A percentile compares a stretch with the other conserved stretches of the same genome.
phyloP scores from a whole-genome alignment of 108 stramenopile species.

The Fragilaria crotonensis region DNA sequence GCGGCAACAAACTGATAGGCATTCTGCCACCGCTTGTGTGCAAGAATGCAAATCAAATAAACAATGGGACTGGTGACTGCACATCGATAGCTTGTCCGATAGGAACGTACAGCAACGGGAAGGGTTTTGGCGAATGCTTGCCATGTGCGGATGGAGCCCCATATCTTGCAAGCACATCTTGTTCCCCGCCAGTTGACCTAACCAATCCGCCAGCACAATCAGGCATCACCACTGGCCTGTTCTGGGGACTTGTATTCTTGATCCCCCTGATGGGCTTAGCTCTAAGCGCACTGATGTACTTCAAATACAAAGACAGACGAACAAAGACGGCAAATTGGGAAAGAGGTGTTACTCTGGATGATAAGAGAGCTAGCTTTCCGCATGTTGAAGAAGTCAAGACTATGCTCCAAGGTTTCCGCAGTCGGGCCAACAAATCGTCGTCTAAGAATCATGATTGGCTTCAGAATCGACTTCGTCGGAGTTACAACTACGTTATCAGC shows the following conservation, averaged over 20 bases:
- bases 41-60: conserved; percentile 31
- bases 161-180: conserved; percentile 1
- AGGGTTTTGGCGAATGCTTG: background rate
- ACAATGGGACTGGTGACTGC: conserved; percentile 24
- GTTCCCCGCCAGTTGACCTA: background rate
- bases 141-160: conserved; percentile 1
- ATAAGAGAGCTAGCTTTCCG: background rate
- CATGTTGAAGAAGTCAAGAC: background rate
- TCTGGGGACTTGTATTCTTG: too few species aligned
- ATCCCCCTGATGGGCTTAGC: too few species aligned
- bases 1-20: conserved; percentile 45
- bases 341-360: background rate
- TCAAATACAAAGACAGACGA: too few species aligned
- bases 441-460: background rate
- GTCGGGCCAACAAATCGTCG: background rate
- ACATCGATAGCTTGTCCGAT: conserved; percentile 35
- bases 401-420: background rate
- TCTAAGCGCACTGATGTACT: too few species aligned
- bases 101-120: conserved; percentile 15
- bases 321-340: too few species aligned
- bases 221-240: too few species aligned
- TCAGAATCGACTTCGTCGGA: background rate
- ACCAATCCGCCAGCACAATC: too few species aligned
- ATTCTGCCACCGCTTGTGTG: conserved; percentile 49
- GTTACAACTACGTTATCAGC: background rate